These are phyloP conservation scores for Phytopythium ostracodes DNA, from an alignment of 352 stramenopile genomes.

Conservation along the genomic window DNA sequence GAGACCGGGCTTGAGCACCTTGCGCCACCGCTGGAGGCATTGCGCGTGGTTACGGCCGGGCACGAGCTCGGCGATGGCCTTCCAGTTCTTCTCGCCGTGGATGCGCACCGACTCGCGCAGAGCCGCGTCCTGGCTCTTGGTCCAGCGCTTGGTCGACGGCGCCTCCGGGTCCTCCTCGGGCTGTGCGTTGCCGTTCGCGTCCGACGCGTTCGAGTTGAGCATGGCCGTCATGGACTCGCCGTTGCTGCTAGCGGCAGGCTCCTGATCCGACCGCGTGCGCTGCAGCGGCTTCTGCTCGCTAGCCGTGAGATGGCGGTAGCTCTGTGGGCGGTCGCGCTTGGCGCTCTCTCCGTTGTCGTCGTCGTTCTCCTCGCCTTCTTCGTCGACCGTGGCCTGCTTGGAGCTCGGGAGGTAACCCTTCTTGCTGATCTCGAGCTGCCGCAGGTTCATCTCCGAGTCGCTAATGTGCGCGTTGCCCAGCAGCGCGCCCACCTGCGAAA, in stretches of 20 bases:
- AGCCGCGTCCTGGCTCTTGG: conserved; percentile 79
- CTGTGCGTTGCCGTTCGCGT: conserved; percentile 32
- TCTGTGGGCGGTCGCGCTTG: conserved; percentile 75
- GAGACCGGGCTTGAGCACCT: conserved; percentile 93
- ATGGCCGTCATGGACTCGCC: conserved; percentile 12
- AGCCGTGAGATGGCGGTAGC: conserved; percentile 50
- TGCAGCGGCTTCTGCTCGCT: conserved; percentile 62
- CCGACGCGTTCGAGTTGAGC: conserved; percentile 16
- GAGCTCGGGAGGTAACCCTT: conserved; percentile 33
- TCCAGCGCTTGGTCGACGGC: conserved; percentile 85
- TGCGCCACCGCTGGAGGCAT: conserved; percentile 88
- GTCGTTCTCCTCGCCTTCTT: conserved; percentile 7
- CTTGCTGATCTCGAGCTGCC: conserved; percentile 74
- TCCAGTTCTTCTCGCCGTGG: conserved; percentile 89
- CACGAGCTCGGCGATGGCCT: conserved; percentile 82
- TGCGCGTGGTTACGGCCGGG: conserved; percentile 83
- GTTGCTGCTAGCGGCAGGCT: not conserved
- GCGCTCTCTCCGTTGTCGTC: conserved; percentile 30
- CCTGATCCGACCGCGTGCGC: conserved; percentile 44
- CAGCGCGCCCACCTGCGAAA: conserved; percentile 55
- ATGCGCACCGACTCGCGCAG: conserved; percentile 80
- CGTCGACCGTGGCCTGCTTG: conserved; percentile 8
- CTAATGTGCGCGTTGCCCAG: conserved; percentile 77
- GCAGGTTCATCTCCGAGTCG: conserved; percentile 75
- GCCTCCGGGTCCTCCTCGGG: conserved; percentile 56